Evolutionary conservation across 2,329 filamentous ascomycete species (phyloP), one percentile per base, ranked within the genome.

Genomic region (Colletotrichum tofieldiae): DNA sequence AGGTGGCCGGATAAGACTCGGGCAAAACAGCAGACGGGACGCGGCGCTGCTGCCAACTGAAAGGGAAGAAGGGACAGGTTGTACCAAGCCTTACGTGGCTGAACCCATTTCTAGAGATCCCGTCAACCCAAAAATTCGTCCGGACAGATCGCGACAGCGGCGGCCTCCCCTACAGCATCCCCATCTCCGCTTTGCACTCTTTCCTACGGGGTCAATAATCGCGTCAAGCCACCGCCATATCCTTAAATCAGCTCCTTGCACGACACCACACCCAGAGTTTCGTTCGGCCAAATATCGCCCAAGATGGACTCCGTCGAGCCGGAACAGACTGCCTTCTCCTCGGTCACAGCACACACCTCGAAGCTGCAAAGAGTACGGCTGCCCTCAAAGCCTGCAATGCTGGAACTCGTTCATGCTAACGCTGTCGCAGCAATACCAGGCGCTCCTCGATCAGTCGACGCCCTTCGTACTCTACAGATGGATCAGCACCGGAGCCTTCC

Each of bases 381-480:
- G 68, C 67, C 23, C 32, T 54, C 14, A 60, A 41, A 5, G 12
- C 14, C 20, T 55, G 23, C 29, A 20, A 52, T 43, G 39, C 59
- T 23, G 29, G n/a, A 18, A 47, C 5, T 23, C 9, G 23, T 9
- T 68, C 54, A 8, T 71, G 69, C 78, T 79, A 74, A 77, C 71
- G 12, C 63, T 66, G 14, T 51, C 64, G 66, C 83, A 98, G 95
- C 90, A 95, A 87, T 98, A 97, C 82, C 96, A 99, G 91, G 89
- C 94, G 68, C 94, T 96, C 75, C 92, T 99, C 76, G 96, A 99
- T 84, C 93, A 95, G 84, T 96, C 93, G 64, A 98, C 96, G 12
- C 96, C 96, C 18, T 97, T 91, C 83, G 92, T 95, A 66, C 86
- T 92, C 71, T 98, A 98, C 85, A 90, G 96, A 88, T 99, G 96